Percentiles rank a stretch among this genome's conserved stretches.
phyloP scores from a whole-genome alignment of 768 basidiomycete genomes.

The Amanita rubescens region DNA sequence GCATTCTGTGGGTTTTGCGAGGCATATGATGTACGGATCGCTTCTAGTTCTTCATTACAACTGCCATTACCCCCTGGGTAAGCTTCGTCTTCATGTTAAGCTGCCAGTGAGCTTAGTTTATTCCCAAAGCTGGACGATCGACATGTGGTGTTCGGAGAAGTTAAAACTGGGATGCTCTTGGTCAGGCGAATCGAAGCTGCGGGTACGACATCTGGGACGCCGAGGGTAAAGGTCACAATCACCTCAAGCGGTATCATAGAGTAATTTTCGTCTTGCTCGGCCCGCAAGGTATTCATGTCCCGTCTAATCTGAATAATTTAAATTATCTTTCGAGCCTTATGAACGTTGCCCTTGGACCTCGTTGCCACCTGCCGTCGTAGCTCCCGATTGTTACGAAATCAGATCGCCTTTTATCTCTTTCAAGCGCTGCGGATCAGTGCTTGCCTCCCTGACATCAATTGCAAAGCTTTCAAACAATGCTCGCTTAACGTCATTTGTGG shows the following conservation, averaged over 20 bases:
- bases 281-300: neutral
- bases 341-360: neutral
- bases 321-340: neutral
- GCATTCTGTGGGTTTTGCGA: slow-evolving; percentile 5
- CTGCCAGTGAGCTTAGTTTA: neutral
- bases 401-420: neutral
- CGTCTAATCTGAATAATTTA: neutral
- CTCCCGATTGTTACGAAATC: neutral
- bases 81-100: slow-evolving; percentile 10
- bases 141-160: slow-evolving; percentile 71
- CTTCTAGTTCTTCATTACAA: slow-evolving; percentile 69
- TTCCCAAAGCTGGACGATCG: slow-evolving; percentile 45
- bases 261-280: slow-evolving; percentile 5
- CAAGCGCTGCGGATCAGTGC: too few relatives aligned
- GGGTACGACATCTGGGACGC: slow-evolving; percentile 31
- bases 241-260: slow-evolving; percentile 45
- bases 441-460: neutral
- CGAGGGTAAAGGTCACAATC: slow-evolving; percentile 47
- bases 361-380: neutral
- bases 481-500: neutral
- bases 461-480: neutral
- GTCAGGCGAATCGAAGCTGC: slow-evolving; percentile 52
- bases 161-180: slow-evolving; percentile 53
- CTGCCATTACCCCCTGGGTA: slow-evolving; percentile 59
- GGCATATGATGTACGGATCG: neutral